phyloP scores from a whole-genome alignment of 768 basidiomycete genomes.

The Pisolithus tinctorius region DNA sequence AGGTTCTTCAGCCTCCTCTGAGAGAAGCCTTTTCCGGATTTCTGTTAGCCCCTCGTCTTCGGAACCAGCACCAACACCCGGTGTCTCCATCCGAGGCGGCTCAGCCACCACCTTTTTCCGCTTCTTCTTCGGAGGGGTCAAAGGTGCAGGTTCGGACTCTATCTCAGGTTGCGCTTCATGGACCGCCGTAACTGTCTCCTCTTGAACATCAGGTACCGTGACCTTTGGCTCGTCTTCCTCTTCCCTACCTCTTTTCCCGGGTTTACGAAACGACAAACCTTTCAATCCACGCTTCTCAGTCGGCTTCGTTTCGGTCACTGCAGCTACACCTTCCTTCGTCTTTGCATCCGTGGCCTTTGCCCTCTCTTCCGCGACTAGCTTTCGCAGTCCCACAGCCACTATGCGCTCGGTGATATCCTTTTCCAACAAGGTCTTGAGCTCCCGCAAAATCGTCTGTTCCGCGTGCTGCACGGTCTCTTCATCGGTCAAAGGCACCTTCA shows the following conservation, averaged over 20 bases:
- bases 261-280: conserved; percentile 40
- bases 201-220: conserved; percentile 14
- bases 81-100: conserved; percentile 23
- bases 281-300: conserved; percentile 40
- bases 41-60: conserved; percentile 49
- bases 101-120: conserved; percentile 40
- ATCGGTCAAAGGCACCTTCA: conserved; percentile 45
- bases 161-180: conserved; percentile 5
- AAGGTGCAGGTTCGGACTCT: conserved; percentile 28
- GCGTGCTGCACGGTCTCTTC: conserved; percentile 50
- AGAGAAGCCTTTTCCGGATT: conserved; percentile 39
- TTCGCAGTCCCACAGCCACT: conserved; percentile 46
- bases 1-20: conserved; percentile 36
- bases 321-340: conserved; percentile 20
- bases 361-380: conserved; percentile 49
- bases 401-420: conserved; percentile 62
- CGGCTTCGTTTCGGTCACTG: conserved; percentile 40
- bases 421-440: conserved; percentile 50
- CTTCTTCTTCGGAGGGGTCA: conserved; percentile 51
- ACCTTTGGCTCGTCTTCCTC: conserved; percentile 22
- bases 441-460: conserved; percentile 46
- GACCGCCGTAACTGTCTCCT: conserved; percentile 16
- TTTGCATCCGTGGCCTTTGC: conserved; percentile 26
- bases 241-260: conserved; percentile 33
- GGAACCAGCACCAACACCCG: conserved; percentile 48